phyloP scores from a whole-genome alignment of 257 asterid species.

The Linaria vulgaris region DNA sequence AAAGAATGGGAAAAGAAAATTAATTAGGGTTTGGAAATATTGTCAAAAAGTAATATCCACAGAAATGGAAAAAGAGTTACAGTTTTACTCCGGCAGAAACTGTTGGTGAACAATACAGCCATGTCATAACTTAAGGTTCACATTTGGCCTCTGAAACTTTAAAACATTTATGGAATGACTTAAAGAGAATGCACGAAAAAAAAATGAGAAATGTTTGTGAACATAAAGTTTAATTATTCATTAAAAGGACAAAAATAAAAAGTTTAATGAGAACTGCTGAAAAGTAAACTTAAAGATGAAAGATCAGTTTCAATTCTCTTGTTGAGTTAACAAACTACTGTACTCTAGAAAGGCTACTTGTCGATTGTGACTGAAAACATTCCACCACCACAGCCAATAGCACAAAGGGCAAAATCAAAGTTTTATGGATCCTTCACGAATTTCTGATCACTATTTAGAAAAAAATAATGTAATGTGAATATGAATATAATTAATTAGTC shows the following conservation, averaged over 20 bases:
- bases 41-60: conserved; percentile 1
- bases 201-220: conserved; percentile 29
- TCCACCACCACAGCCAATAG: conserved; percentile 20
- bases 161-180: conserved; percentile 24
- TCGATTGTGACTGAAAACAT: conserved; percentile 35
- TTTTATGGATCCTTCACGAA: conserved; percentile 26
- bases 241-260: neutral
- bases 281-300: conserved; percentile 33
- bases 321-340: conserved; percentile 40
- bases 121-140: conserved; percentile 23
- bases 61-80: neutral
- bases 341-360: conserved; percentile 38
- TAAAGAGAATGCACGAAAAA: conserved; percentile 20
- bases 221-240: neutral
- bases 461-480: no score
- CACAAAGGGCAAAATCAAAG: conserved; percentile 29
- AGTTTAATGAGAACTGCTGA: conserved; percentile 34
- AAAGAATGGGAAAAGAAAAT: neutral
- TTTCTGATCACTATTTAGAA: neutral
- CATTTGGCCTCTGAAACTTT: conserved; percentile 25
- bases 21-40: conserved; percentile 32
- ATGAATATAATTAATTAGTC: conserved; percentile 15
- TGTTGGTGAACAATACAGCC: conserved; percentile 40
- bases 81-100: conserved; percentile 19
- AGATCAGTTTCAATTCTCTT: conserved; percentile 26